A percentile compares a stretch with the other conserved stretches of the same genome.
Evolutionary conservation across 2,329 filamentous ascomycete genomes (phyloP).

Genomic region (Amylocarpus encephaloides): DNA sequence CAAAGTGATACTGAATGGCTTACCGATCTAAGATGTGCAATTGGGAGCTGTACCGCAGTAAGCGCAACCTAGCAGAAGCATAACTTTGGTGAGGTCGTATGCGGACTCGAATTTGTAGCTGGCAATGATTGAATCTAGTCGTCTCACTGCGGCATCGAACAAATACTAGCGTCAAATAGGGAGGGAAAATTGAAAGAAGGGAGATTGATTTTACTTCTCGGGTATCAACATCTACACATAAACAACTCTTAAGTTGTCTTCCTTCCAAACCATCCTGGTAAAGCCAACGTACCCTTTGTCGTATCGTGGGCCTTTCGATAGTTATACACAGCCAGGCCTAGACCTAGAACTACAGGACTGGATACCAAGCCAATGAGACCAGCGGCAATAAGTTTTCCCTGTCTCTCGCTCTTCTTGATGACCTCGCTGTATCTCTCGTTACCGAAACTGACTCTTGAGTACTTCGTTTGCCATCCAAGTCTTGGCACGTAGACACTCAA

Average conservation of each 20-base stretch:
- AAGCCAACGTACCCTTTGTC: not conserved
- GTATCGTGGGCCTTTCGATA: slow-evolving; percentile 8
- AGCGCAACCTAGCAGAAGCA: too few species aligned
- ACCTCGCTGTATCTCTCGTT: slow-evolving; percentile 89
- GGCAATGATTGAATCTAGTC: too few species aligned
- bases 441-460: slow-evolving; percentile 85
- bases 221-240: too few species aligned
- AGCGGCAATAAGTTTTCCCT: slow-evolving; percentile 41
- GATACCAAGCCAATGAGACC: slow-evolving; percentile 15
- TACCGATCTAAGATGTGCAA: too few species aligned
- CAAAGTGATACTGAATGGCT: too few species aligned
- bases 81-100: too few species aligned
- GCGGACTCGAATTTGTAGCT: too few species aligned
- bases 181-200: too few species aligned
- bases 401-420: slow-evolving; percentile 59
- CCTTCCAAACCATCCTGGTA: not conserved
- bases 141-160: too few species aligned
- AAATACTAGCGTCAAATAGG: too few species aligned
- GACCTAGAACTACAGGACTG: slow-evolving; percentile 17
- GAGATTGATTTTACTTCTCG: too few species aligned
- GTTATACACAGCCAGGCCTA: slow-evolving; percentile 15
- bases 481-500: slow-evolving; percentile 69
- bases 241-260: not conserved
- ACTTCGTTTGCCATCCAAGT: slow-evolving; percentile 87
- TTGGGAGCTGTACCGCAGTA: too few species aligned